phyloP scores from a whole-genome alignment of 2,329 filamentous ascomycete genomes.

The Neonectria magnoliae region DNA sequence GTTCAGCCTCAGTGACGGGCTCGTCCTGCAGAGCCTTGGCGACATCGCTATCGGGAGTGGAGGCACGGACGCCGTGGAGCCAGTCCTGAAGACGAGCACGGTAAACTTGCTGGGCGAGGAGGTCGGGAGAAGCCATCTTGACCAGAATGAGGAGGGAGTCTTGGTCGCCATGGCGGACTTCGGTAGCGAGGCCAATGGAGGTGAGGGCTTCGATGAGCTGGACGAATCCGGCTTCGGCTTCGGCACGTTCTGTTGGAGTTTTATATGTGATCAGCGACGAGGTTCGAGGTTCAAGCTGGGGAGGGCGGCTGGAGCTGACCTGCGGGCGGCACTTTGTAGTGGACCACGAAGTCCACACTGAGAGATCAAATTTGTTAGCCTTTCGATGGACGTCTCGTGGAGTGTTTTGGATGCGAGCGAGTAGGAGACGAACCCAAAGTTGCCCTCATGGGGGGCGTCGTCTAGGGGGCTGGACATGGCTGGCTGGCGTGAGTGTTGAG shows the following conservation, averaged over 20 bases:
- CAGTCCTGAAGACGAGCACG: conserved; percentile 91
- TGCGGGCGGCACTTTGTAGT: conserved; percentile 76
- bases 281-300: not conserved
- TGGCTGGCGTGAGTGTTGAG: conserved; percentile 7
- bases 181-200: conserved; percentile 82
- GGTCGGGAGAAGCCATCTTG: conserved; percentile 77
- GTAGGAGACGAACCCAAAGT: conserved; percentile 52
- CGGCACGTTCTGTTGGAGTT: conserved; percentile 64
- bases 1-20: conserved; percentile 87
- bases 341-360: conserved; percentile 89
- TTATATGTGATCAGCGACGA: conserved; percentile 12
- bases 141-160: conserved; percentile 84
- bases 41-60: conserved; percentile 79
- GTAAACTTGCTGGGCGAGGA: conserved; percentile 84
- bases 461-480: conserved; percentile 49
- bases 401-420: not conserved
- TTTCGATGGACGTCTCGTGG: not conserved
- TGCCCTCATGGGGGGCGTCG: conserved; percentile 44
- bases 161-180: conserved; percentile 83
- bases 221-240: conserved; percentile 80
- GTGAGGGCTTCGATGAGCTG: conserved; percentile 80
- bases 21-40: conserved; percentile 74
- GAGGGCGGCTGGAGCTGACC: conserved; percentile 53
- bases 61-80: conserved; percentile 86
- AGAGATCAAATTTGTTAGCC: conserved; percentile 24